Evolutionary conservation across 139 green algal genomes (phyloP), one percentile per base, ranked within the genome.

Genomic region (Edaphochlamys debaryana): DNA sequence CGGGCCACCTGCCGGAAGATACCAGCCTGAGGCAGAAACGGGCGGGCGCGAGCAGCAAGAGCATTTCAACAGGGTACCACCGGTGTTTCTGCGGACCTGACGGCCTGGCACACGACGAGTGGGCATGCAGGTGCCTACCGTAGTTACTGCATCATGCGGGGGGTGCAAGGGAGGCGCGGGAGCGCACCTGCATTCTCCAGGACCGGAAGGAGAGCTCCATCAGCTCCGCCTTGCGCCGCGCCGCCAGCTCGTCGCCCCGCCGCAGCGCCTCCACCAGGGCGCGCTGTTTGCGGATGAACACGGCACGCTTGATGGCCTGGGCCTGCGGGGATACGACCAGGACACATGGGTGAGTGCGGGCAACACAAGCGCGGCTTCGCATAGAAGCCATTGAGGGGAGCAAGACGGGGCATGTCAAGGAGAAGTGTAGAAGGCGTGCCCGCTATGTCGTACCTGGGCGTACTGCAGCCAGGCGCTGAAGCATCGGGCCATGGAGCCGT

Each of bases 221-320:
- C 74, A 90, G 74, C 82, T 89, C 80, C 30, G 67, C 68, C 32
- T 85, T 69, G 15, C 74, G 68, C n/a, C 74, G 79, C 58, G 41
- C 45, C 20, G 79, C 79, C 52, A 93, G 85, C 69, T 83, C 79
- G 52, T 92, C 85, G 2, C 90, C 90, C 34, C 90, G 86, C 52
- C 69, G 58, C 68, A 92, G 48, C 6, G 90, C 90, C 75, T 91
- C 82, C 38, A 73, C 60, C 3, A 93, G 76, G 8, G 90, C 90
- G 1, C 62, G 41, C 87, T 93, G 90, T 85, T 93, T 93, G 48
- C 85, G 81, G 1, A 77, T 63, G 73, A 92, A 93, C 13, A 86
- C 83, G 25, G 68, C 41, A 3, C 86, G 83, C 76, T 88, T 90
- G 29, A 89, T 58, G 25, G 29, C 34, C 71, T 70, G 82, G 52